These are phyloP conservation scores for Boletellus sp. DNA, from an alignment of 1,284 basidiomycete species.

Conservation along the genomic window DNA sequence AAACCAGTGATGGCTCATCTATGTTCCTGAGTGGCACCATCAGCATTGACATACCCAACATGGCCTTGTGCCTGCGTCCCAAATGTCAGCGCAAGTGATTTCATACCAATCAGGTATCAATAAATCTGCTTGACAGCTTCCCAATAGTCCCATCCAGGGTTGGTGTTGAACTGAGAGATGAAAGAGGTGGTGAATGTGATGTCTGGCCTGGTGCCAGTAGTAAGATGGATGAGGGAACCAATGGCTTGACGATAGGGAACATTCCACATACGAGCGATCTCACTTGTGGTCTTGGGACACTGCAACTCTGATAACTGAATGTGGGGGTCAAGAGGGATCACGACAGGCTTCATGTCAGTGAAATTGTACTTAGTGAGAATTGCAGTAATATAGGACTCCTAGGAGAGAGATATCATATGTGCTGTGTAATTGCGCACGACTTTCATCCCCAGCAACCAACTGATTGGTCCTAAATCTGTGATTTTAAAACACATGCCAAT, in stretches of 20 bases:
- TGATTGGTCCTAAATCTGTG: background rate
- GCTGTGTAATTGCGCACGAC: background rate
- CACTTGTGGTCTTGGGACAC: too few relatives aligned
- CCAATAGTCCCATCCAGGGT: too few relatives aligned
- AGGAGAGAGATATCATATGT: background rate
- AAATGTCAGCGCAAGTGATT: too few relatives aligned
- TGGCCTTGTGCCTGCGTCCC: background rate
- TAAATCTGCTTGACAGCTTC: too few relatives aligned
- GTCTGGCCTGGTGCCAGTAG: too few relatives aligned
- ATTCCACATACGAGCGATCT: too few relatives aligned
- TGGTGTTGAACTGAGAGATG: too few relatives aligned
- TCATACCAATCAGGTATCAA: too few relatives aligned
- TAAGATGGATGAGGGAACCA: background rate
- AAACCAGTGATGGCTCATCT: background rate
- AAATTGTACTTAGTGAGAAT: background rate
- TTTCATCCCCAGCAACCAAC: background rate
- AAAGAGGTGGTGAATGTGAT: too few relatives aligned
- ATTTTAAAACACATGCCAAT: background rate
- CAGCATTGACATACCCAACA: too few relatives aligned
- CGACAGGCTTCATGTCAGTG: background rate
- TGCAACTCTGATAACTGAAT: background rate
- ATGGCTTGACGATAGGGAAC: background rate
- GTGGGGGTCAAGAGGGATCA: background rate
- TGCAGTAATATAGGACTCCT: background rate
- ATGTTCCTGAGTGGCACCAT: background rate